phyloP scores from a whole-genome alignment of 768 basidiomycete species.

The Pleurotus salmoneostramineus region DNA sequence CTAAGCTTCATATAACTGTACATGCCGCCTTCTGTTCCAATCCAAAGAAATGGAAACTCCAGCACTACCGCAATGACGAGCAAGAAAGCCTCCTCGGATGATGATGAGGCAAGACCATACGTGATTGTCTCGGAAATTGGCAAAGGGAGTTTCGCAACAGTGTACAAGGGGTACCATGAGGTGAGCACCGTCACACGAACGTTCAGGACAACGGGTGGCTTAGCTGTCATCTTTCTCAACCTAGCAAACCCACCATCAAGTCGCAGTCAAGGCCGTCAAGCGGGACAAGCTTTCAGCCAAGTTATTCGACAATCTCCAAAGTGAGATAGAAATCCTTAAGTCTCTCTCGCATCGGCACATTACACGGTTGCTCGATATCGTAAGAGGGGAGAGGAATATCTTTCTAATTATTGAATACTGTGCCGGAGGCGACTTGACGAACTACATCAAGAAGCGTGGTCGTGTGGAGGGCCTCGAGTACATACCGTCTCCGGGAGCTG shows the following conservation, averaged over 20 bases:
- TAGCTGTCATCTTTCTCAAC: not conserved
- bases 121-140: conserved; percentile 75
- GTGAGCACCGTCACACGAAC: conserved; percentile 35
- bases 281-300: conserved; percentile 85
- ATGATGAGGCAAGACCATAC: conserved; percentile 74
- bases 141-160: conserved; percentile 94
- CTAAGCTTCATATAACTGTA: not conserved
- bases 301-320: conserved; percentile 95
- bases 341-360: conserved; percentile 90
- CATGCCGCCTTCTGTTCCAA: conserved; percentile 7
- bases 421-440: conserved; percentile 91
- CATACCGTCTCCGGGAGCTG: conserved; percentile 59
- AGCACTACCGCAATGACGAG: conserved; percentile 2
- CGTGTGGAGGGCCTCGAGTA: conserved; percentile 88
- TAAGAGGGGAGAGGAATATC: conserved; percentile 74
- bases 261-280: conserved; percentile 95
- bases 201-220: not conserved
- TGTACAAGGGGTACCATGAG: conserved; percentile 91
- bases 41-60: not conserved
- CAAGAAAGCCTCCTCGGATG: conserved; percentile 33
- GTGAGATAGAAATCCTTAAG: conserved; percentile 96
- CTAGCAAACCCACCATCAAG: conserved; percentile 72
- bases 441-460: conserved; percentile 98
- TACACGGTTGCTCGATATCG: conserved; percentile 88
- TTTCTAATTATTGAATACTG: conserved; percentile 99